A percentile compares a stretch with the other conserved stretches of the same genome.
Evolutionary conservation across 2,329 filamentous ascomycete species (phyloP).

Genomic region (Chalaropsis thielavioides): DNA sequence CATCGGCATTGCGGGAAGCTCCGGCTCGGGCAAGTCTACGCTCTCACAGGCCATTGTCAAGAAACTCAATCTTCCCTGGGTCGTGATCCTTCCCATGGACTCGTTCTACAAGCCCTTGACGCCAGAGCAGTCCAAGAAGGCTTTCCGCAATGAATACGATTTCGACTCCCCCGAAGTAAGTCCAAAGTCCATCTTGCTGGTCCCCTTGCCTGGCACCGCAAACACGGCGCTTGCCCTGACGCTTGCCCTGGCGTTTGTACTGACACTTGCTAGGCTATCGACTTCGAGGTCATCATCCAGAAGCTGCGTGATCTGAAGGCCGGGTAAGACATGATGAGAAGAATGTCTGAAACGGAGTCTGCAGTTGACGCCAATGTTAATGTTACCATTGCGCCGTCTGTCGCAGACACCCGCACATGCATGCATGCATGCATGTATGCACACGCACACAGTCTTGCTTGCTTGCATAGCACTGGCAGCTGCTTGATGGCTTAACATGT

Average conservation of each 20-base stretch:
- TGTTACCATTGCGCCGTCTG: background rate
- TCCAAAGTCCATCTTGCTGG: background rate
- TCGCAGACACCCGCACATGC: slow-evolving; percentile 8
- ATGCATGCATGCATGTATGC: too few species aligned
- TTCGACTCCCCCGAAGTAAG: slow-evolving; percentile 73
- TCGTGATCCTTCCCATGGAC: slow-evolving; percentile 96
- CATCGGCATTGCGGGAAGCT: slow-evolving; percentile 89
- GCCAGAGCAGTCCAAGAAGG: slow-evolving; percentile 60
- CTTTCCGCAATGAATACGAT: slow-evolving; percentile 85
- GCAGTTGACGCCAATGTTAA: background rate
- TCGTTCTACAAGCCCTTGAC: slow-evolving; percentile 91
- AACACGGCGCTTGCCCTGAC: background rate
- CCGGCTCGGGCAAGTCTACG: slow-evolving; percentile 87
- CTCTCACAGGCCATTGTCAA: slow-evolving; percentile 82
- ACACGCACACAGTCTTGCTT: too few species aligned
- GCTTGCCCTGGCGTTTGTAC: too few species aligned
- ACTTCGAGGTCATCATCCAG: slow-evolving; percentile 79
- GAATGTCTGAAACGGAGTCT: background rate
- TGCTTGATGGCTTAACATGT: too few species aligned
- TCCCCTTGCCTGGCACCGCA: background rate
- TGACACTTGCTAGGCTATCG: slow-evolving; percentile 49
- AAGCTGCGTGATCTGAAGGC: slow-evolving; percentile 72
- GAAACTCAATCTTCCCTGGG: slow-evolving; percentile 86
- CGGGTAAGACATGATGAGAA: slow-evolving; percentile 45
- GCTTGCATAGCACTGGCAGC: too few species aligned